Evolutionary conservation across 2,329 filamentous ascomycete species (phyloP), one percentile per base, ranked within the genome.

Genomic region (Talaromyces sp.): DNA sequence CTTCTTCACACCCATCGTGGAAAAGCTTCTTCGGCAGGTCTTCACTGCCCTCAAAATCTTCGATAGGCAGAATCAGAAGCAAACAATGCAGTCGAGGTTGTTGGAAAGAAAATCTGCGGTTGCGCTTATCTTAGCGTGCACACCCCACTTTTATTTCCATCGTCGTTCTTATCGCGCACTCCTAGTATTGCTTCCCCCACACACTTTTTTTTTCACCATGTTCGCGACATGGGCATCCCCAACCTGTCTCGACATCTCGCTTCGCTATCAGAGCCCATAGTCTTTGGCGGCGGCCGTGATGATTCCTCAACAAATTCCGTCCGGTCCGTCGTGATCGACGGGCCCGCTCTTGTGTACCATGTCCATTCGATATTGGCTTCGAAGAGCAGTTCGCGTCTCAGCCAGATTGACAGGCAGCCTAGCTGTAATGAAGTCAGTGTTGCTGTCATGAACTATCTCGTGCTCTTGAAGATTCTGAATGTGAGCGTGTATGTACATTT

Each of bases 1-100:
- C 81, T 96, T 96, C 65, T 88, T 86, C 68, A 92, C 86, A 78
- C 92, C 93, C 93, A 97, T 97, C n/a, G 17, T 56, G 53, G 15
- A 19, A 32, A 44, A 3, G 25, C 49, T 17, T 15, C 17, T 30
- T 30, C 15, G 8, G 17, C 25, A 53, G 27, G 11, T 19, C 25
- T 8, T 53, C 13, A 30, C 13, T 17, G 49, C 28, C 2, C 25
- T 9, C 4, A 27, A 53, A 7, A n/a, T 19, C 10, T 6, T 9
- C 44, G 19, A 25, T 22, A 22, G n/a, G 44, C 9, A 25, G 44
- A 47, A 53, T 28, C 11, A 39, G 36, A 39, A 39, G 36, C 36
- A 39, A 39, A 39, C 13, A 39, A 39, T 3, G 8, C 4, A 3
- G 36, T 4, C 32, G 36, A n/a, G 36, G 36, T 39, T n/a, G 36